Evolutionary conservation across 2,329 filamentous ascomycete species (phyloP).

Genomic region (Colletotrichum viniferum): DNA sequence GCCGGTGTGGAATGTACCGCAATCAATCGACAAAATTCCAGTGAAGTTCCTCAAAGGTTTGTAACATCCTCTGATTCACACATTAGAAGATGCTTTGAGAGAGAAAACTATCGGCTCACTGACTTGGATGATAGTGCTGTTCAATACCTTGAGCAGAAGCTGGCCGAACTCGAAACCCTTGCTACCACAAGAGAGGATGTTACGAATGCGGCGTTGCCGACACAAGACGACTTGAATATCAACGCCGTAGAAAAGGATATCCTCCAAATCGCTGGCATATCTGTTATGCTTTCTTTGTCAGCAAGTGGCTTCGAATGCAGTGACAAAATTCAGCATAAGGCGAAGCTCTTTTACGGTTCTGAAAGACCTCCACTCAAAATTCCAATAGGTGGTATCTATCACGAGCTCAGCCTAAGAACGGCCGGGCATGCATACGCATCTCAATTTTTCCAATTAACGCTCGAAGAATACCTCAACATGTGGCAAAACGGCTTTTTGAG

Average conservation of each 20-base stretch:
- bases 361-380: conserved; percentile 27
- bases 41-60: not conserved
- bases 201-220: not conserved
- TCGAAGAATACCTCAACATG: not conserved
- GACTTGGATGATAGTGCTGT: not conserved
- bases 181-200: not conserved
- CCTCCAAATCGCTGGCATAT: not conserved
- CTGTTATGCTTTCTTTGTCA: not conserved
- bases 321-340: conserved; percentile 1
- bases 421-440: not conserved
- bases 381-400: conserved; percentile 21
- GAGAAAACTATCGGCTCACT: not conserved
- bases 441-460: not conserved
- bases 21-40: not conserved
- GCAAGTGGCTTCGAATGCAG: not conserved
- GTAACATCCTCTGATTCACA: not conserved
- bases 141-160: not conserved
- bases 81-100: not conserved
- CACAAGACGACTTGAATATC: not conserved
- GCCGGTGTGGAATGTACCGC: not conserved
- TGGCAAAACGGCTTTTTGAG: not conserved
- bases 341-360: conserved; percentile 25
- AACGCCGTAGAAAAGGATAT: not conserved
- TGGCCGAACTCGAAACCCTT: not conserved
- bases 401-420: not conserved